Conservation (phyloP, 176 grass and related monocot genomes). For the Cymbopogon citratus region DNA sequence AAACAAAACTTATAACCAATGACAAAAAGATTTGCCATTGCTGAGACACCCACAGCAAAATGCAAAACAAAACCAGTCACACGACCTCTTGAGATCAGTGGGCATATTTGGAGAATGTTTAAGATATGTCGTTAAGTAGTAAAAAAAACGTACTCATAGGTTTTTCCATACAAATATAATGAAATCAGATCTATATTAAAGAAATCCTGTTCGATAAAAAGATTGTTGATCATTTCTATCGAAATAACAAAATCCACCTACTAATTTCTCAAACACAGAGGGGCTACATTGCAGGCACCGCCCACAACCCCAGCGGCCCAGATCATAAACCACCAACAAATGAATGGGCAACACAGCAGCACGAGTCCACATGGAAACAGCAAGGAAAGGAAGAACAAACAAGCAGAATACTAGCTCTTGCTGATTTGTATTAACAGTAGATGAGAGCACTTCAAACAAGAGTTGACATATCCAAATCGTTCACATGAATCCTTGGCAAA, state of each 20-base stretch:
- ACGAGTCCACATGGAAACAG: background rate
- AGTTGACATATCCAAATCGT: background rate
- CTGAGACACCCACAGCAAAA: background rate
- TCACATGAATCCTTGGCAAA: slow-evolving; percentile 11
- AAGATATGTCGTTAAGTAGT: too few relatives aligned
- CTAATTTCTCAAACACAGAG: background rate
- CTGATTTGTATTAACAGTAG: slow-evolving; percentile 11
- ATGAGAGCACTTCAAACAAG: slow-evolving; percentile 23
- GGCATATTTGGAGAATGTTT: background rate
- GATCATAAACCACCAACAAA: background rate
- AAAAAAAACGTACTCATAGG: too few relatives aligned
- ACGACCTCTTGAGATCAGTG: background rate
- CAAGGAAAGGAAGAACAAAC: background rate
- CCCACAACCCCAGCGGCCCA: background rate
- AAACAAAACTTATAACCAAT: too few relatives aligned
- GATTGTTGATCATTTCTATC: background rate
- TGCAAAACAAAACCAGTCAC: background rate
- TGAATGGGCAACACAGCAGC: background rate
- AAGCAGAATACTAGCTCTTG: background rate
- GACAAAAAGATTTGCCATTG: background rate
- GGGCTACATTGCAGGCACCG: too few relatives aligned
- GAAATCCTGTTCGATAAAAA: too few relatives aligned
- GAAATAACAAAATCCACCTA: too few relatives aligned
- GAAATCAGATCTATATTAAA: background rate
- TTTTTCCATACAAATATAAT: background rate